Conservation (phyloP, 495 filamentous ascomycete genomes). For the Penicillium arizonense region DNA sequence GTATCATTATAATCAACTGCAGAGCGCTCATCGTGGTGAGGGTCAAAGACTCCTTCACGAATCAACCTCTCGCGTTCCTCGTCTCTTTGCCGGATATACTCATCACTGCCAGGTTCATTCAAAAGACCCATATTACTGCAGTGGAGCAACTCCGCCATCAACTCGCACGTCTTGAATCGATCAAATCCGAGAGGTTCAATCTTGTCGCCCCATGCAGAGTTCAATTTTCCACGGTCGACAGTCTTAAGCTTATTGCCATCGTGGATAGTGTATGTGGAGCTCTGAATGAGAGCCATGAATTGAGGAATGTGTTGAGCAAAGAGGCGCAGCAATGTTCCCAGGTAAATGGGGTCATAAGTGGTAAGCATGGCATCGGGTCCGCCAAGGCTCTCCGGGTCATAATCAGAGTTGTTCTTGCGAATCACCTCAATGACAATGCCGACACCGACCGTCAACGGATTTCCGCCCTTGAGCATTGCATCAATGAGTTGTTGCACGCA, state of each 20-base stretch:
- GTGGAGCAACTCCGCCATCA: conserved; percentile 97
- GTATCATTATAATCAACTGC: conserved; percentile 51
- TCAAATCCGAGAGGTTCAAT: conserved; percentile 98
- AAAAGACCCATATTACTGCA: conserved; percentile 98
- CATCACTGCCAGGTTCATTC: conserved; percentile 89
- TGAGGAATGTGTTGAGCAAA: conserved; percentile 92
- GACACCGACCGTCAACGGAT: conserved; percentile 92
- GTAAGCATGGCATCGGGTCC: conserved; percentile 76
- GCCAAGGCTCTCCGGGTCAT: conserved; percentile 83
- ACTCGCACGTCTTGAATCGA: conserved; percentile 96
- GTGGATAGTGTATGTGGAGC: conserved; percentile 58
- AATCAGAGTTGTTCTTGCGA: conserved; percentile 98
- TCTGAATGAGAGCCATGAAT: conserved; percentile 87
- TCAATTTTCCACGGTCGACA: conserved; percentile 64
- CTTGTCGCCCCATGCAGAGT: conserved; percentile 80
- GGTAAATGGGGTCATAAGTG: conserved; percentile 91
- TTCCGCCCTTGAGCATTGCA: conserved; percentile 93
- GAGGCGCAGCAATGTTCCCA: conserved; percentile 85
- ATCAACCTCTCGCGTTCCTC: conserved; percentile 75
- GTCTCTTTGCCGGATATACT: conserved; percentile 79
- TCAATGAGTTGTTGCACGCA: conserved; percentile 80
- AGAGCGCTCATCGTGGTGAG: conserved; percentile 37
- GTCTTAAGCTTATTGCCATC: conserved; percentile 58
- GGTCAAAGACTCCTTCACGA: conserved; percentile 57
- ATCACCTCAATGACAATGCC: conserved; percentile 99